Conservation (phyloP, 225 moss, liverwort and hornwort genomes). For the Anthoceros angustus region DNA sequence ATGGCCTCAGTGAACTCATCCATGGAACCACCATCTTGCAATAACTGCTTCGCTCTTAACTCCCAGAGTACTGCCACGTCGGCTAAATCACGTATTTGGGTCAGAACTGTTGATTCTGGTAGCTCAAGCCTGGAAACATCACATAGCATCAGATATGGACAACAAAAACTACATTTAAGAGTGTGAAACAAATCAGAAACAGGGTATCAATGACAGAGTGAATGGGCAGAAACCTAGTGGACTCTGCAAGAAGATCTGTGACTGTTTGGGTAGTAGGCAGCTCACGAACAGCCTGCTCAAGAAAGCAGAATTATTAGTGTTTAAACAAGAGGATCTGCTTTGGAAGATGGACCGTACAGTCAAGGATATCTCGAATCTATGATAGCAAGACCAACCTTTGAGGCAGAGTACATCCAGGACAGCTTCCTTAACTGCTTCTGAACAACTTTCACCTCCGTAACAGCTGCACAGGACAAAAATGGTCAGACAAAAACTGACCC, state of each 20-base stretch:
- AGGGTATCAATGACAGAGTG: not conserved
- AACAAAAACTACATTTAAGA: not conserved
- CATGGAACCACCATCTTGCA: conserved; percentile 35
- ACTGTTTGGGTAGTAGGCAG: not conserved
- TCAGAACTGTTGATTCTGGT: conserved; percentile 33
- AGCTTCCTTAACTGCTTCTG: conserved; percentile 48
- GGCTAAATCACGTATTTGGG: conserved; percentile 36
- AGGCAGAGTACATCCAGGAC: conserved; percentile 61
- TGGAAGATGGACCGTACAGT: too few species aligned
- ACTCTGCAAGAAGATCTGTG: not conserved
- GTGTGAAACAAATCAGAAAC: conserved; percentile 21
- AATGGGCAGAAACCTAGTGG: not conserved
- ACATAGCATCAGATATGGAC: not conserved
- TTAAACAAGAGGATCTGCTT: too few species aligned
- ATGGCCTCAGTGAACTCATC: conserved; percentile 38
- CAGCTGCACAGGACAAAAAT: conserved; percentile 11
- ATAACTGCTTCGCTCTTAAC: conserved; percentile 27
- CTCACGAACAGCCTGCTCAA: not conserved
- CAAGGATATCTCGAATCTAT: too few species aligned
- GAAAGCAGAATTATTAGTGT: not conserved
- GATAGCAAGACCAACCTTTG: conserved; percentile 33
- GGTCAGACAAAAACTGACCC: not conserved
- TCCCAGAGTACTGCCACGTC: conserved; percentile 57
- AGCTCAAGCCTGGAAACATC: conserved; percentile 48
- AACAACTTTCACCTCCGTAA: conserved; percentile 43